These are phyloP conservation scores for Meyerozyma carpophila DNA, from an alignment of 1,139 yeast genomes.

Conservation along the genomic window DNA sequence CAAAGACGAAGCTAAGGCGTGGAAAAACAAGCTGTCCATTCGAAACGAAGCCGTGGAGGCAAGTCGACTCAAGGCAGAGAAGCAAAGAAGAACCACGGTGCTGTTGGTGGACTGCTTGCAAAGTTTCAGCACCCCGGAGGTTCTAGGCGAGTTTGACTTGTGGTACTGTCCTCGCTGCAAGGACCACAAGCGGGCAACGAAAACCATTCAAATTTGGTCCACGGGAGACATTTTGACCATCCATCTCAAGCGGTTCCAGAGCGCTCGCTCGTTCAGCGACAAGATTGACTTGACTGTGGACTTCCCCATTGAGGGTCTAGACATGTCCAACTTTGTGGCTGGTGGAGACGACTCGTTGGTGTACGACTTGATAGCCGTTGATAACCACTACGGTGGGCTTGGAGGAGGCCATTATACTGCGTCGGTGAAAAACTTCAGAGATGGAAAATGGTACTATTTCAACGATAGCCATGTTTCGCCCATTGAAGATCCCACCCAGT, in stretches of 20 bases:
- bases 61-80: constrained; percentile 33
- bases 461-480: constrained; percentile 78
- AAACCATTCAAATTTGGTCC: constrained; percentile 86
- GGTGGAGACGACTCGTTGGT: constrained; percentile 35
- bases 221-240: constrained; percentile 87
- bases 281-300: constrained; percentile 81
- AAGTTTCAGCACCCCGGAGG: constrained; percentile 75
- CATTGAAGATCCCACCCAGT: constrained; percentile 51
- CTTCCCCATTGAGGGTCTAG: constrained; percentile 82
- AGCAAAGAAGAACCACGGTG: constrained; percentile 44
- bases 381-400: constrained; percentile 91
- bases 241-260: constrained; percentile 87
- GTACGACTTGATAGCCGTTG: constrained; percentile 89
- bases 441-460: constrained; percentile 80
- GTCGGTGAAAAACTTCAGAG: constrained; percentile 73
- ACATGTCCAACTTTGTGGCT: constrained; percentile 55
- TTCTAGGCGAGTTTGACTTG: constrained; percentile 80
- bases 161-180: constrained; percentile 94
- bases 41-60: constrained; percentile 51
- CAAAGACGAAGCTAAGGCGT: constrained; percentile 40
- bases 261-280: constrained; percentile 80
- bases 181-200: constrained; percentile 86
- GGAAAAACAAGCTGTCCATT: constrained; percentile 48
- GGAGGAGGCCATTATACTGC: constrained; percentile 99
- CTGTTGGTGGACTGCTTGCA: constrained; percentile 71